Evolutionary conservation across 2,329 filamentous ascomycete genomes (phyloP).

Genomic region (Colletotrichum sansevieriae): DNA sequence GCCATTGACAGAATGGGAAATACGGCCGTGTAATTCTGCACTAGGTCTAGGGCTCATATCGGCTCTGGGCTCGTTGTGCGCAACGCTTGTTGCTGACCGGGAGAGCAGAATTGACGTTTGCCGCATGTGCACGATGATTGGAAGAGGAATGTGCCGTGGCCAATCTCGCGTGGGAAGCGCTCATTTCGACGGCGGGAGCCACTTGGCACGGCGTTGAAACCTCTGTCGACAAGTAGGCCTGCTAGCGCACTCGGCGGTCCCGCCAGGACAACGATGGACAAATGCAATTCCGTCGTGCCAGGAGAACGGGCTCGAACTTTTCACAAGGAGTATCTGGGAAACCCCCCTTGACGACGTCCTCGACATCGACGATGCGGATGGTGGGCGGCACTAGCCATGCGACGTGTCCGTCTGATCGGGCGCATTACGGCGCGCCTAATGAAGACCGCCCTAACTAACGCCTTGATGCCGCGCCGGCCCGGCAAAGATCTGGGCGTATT

Average conservation of each 20-base stretch:
- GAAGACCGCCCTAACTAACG: background rate
- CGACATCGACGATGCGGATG: constrained; percentile 11
- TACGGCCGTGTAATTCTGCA: background rate
- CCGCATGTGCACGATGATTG: constrained; percentile 27
- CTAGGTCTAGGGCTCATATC: constrained; percentile 9
- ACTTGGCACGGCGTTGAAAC: constrained; percentile 25
- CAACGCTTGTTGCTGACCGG: constrained; percentile 15
- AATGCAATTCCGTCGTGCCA: too few species aligned
- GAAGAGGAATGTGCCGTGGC: constrained; percentile 20
- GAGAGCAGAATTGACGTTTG: background rate
- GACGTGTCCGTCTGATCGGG: constrained; percentile 19
- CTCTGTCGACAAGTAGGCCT: constrained; percentile 5
- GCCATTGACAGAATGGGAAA: constrained; percentile 7
- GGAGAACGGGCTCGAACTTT: too few species aligned
- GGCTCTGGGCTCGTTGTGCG: constrained; percentile 13
- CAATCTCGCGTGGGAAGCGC: constrained; percentile 40
- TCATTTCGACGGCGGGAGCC: constrained; percentile 38
- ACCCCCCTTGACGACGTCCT: constrained; percentile 9
- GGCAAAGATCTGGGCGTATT: constrained; percentile 22
- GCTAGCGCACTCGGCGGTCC: constrained; percentile 22
- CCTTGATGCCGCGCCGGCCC: constrained; percentile 30
- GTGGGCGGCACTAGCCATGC: constrained; percentile 4
- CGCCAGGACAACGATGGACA: too few species aligned
- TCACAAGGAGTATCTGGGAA: background rate
- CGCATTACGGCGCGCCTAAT: constrained; percentile 1